phyloP scores from a whole-genome alignment of 345 rosid species.

The Bruguiera parviflora region DNA sequence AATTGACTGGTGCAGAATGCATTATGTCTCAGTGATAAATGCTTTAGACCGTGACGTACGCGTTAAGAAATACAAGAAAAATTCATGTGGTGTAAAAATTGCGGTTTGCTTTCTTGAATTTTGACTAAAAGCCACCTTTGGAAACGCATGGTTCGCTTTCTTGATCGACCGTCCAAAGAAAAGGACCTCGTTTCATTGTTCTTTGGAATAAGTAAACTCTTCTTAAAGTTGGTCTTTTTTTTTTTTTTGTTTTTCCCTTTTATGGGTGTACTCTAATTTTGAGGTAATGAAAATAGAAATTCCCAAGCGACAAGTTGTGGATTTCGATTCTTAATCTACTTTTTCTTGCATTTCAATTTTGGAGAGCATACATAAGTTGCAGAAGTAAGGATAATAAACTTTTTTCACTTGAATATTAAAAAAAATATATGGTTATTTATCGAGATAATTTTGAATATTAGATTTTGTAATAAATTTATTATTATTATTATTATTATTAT shows the following conservation, averaged over 20 bases:
- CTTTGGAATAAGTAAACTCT: background rate
- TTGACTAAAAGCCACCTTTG: background rate
- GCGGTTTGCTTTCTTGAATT: background rate
- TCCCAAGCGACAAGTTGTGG: too few relatives aligned
- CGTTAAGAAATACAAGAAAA: background rate
- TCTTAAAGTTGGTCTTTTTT: background rate
- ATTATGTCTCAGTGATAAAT: background rate
- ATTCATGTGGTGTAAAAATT: background rate
- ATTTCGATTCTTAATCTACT: too few relatives aligned
- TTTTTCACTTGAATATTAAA: too few relatives aligned
- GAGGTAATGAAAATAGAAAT: too few relatives aligned
- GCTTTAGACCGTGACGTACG: background rate
- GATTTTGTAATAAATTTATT: too few relatives aligned
- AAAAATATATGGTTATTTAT: too few relatives aligned
- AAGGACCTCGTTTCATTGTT: background rate
- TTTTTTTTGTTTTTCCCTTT: background rate
- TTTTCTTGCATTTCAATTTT: too few relatives aligned
- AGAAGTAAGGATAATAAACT: too few relatives aligned
- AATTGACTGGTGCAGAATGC: background rate
- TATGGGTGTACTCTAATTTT: too few relatives aligned
- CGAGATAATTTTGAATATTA: too few relatives aligned
- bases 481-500: too few relatives aligned
- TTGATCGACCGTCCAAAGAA: slow-evolving; percentile 1
- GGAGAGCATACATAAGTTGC: too few relatives aligned
- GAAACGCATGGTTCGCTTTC: background rate